phyloP scores from a whole-genome alignment of 1,284 basidiomycete species.

The Cutaneotrichosporon cutaneum region DNA sequence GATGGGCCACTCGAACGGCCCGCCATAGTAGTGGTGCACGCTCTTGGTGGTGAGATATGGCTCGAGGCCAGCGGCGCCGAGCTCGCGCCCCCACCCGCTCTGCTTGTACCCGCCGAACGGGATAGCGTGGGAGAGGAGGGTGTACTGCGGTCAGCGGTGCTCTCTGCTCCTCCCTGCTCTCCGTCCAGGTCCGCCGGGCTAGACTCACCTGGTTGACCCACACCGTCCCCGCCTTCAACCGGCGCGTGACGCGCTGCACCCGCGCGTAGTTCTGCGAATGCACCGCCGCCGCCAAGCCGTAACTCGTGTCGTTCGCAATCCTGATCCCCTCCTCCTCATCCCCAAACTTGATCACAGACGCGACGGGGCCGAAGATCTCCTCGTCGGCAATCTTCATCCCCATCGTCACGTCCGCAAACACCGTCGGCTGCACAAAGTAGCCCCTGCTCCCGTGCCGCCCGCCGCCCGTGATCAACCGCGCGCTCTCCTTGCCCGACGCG shows the following conservation, averaged over 20 bases:
- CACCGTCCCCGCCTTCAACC: constrained; percentile 83
- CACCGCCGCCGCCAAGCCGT: constrained; percentile 84
- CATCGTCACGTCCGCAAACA: constrained; percentile 44
- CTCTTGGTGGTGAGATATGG: constrained; percentile 15
- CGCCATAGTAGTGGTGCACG: constrained; percentile 17
- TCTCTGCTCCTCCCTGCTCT: not conserved
- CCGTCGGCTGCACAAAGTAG: constrained; percentile 43
- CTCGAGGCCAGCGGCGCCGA: constrained; percentile 54
- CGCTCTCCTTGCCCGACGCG: constrained; percentile 71
- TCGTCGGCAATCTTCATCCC: constrained; percentile 43
- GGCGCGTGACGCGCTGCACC: constrained; percentile 90
- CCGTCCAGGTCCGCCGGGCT: not conserved
- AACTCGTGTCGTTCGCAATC: constrained; percentile 78
- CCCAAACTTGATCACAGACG: constrained; percentile 53
- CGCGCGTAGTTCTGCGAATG: constrained; percentile 85
- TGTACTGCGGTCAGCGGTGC: constrained; percentile 56
- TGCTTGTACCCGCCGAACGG: constrained; percentile 27
- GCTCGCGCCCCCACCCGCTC: constrained; percentile 29
- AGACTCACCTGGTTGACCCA: constrained; percentile 59
- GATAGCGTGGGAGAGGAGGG: constrained; percentile 69
- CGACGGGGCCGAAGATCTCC: constrained; percentile 56
- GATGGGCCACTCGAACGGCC: constrained; percentile 20
- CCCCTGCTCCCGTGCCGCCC: constrained; percentile 42
- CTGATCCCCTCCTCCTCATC: constrained; percentile 57
- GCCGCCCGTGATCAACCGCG: constrained; percentile 75